Percentiles rank a stretch among this genome's conserved stretches.
Evolutionary conservation across 805 yeast genomes (phyloP).

Genomic region (Metschnikowia cubensis): DNA sequence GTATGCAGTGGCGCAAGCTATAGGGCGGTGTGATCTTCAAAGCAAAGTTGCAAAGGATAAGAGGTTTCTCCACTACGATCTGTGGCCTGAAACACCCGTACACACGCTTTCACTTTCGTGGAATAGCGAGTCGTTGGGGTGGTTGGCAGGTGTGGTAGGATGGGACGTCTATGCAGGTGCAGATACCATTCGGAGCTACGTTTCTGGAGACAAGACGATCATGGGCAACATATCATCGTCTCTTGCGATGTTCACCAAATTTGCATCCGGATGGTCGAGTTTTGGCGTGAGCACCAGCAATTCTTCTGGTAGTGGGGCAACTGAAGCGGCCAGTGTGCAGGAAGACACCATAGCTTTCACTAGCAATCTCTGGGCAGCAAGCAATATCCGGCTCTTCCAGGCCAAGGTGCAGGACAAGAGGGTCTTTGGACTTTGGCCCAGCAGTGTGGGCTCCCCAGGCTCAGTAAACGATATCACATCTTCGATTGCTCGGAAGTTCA

Average conservation of each 20-base stretch:
- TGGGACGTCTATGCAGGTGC: conserved; percentile 44
- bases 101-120: conserved; percentile 53
- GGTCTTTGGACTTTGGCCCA: conserved; percentile 14
- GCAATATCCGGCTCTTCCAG: conserved; percentile 48
- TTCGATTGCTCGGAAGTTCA: conserved; percentile 44
- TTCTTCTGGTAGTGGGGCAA: background rate
- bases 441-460: conserved; percentile 9
- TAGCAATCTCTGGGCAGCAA: conserved; percentile 51
- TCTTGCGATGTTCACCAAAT: conserved; percentile 34
- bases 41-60: conserved; percentile 19
- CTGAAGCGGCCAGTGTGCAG: conserved; percentile 6
- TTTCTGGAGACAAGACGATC: conserved; percentile 27
- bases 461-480: conserved; percentile 42
- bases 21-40: conserved; percentile 36
- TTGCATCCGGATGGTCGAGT: conserved; percentile 37
- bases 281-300: conserved; percentile 16
- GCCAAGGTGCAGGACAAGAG: conserved; percentile 27
- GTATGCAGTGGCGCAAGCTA: conserved; percentile 32
- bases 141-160: conserved; percentile 71
- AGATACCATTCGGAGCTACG: conserved; percentile 6
- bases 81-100: conserved; percentile 40
- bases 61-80: conserved; percentile 38
- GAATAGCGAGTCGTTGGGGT: conserved; percentile 62
- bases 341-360: conserved; percentile 28
- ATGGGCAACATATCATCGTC: conserved; percentile 39